A percentile compares a stretch with the other conserved stretches of the same genome.
These are phyloP conservation scores for Punica granatum DNA, from an alignment of 345 rosid species.

Conservation along the genomic window DNA sequence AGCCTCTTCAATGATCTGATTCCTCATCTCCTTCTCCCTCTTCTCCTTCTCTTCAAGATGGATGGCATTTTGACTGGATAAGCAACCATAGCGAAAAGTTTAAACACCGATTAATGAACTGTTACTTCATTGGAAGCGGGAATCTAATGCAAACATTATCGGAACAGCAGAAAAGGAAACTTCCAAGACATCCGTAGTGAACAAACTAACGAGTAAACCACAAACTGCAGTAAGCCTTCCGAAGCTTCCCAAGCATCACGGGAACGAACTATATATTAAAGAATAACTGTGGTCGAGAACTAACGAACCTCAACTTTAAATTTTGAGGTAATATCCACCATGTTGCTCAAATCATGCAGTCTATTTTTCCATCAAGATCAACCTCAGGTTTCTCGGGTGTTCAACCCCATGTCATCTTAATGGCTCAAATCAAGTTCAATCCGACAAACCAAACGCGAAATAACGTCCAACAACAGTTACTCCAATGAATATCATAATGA, in stretches of 20 bases:
- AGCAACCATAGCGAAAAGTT: neutral
- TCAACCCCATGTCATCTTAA: neutral
- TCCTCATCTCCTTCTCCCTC: constrained; percentile 84
- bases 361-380: neutral
- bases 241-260: neutral
- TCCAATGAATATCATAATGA: neutral
- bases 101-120: neutral
- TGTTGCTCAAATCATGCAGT: neutral
- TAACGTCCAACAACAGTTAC: neutral
- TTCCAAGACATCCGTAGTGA: neutral
- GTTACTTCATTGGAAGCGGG: neutral
- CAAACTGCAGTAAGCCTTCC: neutral
- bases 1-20: constrained; percentile 82
- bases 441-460: neutral
- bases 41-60: constrained; percentile 93
- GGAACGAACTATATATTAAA: neutral
- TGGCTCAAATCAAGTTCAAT: neutral
- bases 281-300: neutral
- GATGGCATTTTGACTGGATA: constrained; percentile 63
- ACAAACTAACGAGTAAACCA: neutral
- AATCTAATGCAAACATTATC: too few relatives aligned
- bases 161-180: neutral
- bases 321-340: too few relatives aligned
- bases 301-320: neutral
- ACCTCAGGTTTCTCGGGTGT: too few relatives aligned